A percentile compares a stretch with the other conserved stretches of the same genome.
phyloP scores from a whole-genome alignment of 1,284 basidiomycete species.

The Rhodotorula mucilaginosa region DNA sequence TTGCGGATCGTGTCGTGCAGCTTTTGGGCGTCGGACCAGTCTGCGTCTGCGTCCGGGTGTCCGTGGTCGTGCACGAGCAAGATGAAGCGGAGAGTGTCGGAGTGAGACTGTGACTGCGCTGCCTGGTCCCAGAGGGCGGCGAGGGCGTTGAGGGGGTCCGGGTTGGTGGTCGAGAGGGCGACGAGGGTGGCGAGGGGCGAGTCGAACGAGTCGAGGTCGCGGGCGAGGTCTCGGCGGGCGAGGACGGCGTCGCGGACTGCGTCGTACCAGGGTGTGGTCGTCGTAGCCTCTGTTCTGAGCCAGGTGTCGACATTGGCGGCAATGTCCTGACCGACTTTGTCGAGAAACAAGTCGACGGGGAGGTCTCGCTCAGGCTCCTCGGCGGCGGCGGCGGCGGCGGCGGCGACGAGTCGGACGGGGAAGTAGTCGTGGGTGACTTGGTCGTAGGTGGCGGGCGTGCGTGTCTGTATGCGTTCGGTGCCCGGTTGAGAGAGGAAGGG shows the following conservation, averaged over 20 bases:
- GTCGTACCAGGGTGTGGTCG: slow-evolving; percentile 26
- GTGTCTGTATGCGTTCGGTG: slow-evolving; percentile 20
- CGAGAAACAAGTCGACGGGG: slow-evolving; percentile 38
- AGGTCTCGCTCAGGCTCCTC: no score
- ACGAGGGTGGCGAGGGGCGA: slow-evolving; percentile 37
- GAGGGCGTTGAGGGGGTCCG: slow-evolving; percentile 46
- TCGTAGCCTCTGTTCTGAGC: not conserved
- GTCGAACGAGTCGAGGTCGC: slow-evolving; percentile 31
- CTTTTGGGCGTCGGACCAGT: slow-evolving; percentile 34
- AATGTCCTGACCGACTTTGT: slow-evolving; percentile 19
- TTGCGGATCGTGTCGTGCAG: slow-evolving; percentile 43
- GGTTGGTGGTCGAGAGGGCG: slow-evolving; percentile 44
- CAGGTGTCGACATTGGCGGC: not conserved
- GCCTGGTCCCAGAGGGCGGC: slow-evolving; percentile 41
- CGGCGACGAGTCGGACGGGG: slow-evolving; percentile 13
- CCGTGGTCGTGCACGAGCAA: slow-evolving; percentile 44
- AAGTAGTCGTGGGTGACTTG: slow-evolving; percentile 3
- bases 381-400: not conserved
- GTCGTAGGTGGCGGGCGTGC: slow-evolving; percentile 15
- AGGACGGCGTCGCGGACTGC: slow-evolving; percentile 23
- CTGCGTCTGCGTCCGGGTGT: slow-evolving; percentile 7
- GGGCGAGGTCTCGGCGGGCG: slow-evolving; percentile 20
- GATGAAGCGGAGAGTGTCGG: slow-evolving; percentile 40
- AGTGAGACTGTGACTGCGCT: no score
- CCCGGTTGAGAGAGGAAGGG: slow-evolving; percentile 13